Evolutionary conservation across 805 yeast genomes (phyloP).

Genomic region (Candida ulmi): DNA sequence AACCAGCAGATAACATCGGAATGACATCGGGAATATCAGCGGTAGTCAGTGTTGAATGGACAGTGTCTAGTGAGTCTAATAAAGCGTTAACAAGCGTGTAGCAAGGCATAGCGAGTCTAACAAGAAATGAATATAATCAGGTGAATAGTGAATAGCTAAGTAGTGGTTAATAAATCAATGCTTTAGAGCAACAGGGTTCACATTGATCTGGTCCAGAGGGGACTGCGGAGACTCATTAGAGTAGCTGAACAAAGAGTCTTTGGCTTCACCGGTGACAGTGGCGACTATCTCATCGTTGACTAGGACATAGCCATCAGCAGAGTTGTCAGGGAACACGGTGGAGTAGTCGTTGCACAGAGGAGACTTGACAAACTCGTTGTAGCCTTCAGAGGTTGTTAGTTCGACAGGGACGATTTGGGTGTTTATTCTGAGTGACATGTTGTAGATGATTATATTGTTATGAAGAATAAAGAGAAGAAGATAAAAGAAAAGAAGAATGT

Average conservation of each 20-base stretch:
- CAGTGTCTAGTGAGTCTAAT: no score
- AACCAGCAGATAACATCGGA: no score
- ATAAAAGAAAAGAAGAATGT: neutral
- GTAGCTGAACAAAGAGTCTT: slow-evolving; percentile 20
- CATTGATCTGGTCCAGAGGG: neutral
- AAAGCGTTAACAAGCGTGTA: no score
- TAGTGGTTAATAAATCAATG: neutral
- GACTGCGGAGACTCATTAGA: neutral
- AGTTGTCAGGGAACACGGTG: slow-evolving; percentile 32
- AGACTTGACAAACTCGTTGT: slow-evolving; percentile 33
- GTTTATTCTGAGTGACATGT: slow-evolving; percentile 9
- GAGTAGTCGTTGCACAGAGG: slow-evolving; percentile 24
- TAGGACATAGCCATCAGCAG: slow-evolving; percentile 29
- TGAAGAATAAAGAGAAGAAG: no score
- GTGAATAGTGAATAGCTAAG: no score
- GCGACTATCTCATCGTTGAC: slow-evolving; percentile 32
- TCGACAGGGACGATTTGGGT: slow-evolving; percentile 33
- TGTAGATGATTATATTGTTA: neutral
- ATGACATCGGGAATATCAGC: no score
- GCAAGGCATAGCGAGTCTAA: no score
- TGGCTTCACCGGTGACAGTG: slow-evolving; percentile 33
- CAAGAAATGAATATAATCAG: no score
- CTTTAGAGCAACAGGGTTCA: neutral
- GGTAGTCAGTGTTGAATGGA: no score
- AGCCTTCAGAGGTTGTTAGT: slow-evolving; percentile 33